Conservation (phyloP, 129 eudicot genomes). For the Dittrichia graveolens region DNA sequence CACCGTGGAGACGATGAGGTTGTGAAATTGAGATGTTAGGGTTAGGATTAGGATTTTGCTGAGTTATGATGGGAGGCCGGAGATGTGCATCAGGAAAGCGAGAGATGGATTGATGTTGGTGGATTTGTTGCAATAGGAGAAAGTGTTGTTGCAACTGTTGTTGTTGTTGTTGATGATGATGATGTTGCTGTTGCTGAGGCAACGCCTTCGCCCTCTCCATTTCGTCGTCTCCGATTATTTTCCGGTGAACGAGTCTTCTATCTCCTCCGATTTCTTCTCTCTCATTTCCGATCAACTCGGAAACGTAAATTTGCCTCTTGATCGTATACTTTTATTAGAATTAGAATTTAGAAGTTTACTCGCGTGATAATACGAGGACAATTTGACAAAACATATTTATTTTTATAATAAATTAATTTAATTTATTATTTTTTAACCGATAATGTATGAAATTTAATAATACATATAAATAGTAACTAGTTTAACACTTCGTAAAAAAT, state of each 20-base stretch:
- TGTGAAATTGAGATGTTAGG: conserved; percentile 30
- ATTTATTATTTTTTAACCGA: too few relatives aligned
- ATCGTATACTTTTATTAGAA: background rate
- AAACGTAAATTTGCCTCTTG: background rate
- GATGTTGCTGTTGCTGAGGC: conserved; percentile 38
- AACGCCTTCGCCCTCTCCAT: conserved; percentile 50
- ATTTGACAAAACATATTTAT: too few relatives aligned
- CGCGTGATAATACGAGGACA: background rate
- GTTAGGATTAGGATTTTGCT: conserved; percentile 33
- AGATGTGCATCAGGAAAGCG: conserved; percentile 71
- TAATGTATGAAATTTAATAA: too few relatives aligned
- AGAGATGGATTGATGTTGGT: conserved; percentile 51
- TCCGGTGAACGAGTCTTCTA: conserved; percentile 27
- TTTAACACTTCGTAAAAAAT: too few relatives aligned
- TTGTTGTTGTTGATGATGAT: conserved; percentile 39
- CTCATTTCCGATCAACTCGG: conserved; percentile 5
- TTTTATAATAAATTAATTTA: too few relatives aligned
- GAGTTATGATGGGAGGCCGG: conserved; percentile 23
- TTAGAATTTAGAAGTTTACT: background rate
- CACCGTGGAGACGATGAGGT: background rate
- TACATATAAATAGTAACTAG: too few relatives aligned
- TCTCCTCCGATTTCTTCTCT: background rate
- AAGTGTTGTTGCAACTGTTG: conserved; percentile 36
- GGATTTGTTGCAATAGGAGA: conserved; percentile 37
- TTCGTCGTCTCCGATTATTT: conserved; percentile 15